phyloP scores from a whole-genome alignment of 768 basidiomycete species.

The Naganishia onofrii region DNA sequence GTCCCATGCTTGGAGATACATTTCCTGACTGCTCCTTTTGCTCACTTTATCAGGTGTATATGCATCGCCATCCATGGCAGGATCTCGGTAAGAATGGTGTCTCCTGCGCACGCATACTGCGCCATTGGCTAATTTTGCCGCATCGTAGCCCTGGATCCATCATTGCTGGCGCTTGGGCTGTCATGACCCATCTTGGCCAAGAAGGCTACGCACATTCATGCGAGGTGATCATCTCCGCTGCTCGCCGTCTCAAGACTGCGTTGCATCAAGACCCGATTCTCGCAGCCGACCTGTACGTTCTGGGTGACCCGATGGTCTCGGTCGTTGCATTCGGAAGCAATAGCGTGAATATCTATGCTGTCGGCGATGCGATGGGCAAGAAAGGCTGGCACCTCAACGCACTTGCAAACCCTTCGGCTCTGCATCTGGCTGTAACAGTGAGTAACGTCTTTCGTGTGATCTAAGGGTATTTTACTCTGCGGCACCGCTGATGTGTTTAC shows the following conservation, averaged over 20 bases:
- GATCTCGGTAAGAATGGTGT: slow-evolving; percentile 66
- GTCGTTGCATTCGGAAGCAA: slow-evolving; percentile 81
- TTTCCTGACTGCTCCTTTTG: slow-evolving; percentile 3
- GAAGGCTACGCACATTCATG: slow-evolving; percentile 90
- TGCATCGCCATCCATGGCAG: slow-evolving; percentile 67
- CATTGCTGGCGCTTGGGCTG: slow-evolving; percentile 94
- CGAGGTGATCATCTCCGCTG: slow-evolving; percentile 70
- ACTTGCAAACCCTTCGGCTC: slow-evolving; percentile 69
- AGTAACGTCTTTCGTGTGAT: slow-evolving; percentile 43
- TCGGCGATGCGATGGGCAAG: slow-evolving; percentile 83
- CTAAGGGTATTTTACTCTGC: not conserved
- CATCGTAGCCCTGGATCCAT: slow-evolving; percentile 74
- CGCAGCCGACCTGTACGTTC: slow-evolving; percentile 69
- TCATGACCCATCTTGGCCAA: slow-evolving; percentile 87
- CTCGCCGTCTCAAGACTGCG: slow-evolving; percentile 66
- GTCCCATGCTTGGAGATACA: too few species aligned
- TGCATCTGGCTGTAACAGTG: slow-evolving; percentile 94
- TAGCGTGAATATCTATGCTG: slow-evolving; percentile 72
- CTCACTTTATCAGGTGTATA: slow-evolving; percentile 68
- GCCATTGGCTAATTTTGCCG: not conserved
- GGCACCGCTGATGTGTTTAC: slow-evolving; percentile 25
- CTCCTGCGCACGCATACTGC: not conserved
- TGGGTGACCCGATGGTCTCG: slow-evolving; percentile 84
- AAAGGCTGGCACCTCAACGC: slow-evolving; percentile 91
- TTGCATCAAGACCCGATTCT: slow-evolving; percentile 58